Evolutionary conservation across 306 rosid genomes (phyloP).

Genomic region (Cucumis hystrix): DNA sequence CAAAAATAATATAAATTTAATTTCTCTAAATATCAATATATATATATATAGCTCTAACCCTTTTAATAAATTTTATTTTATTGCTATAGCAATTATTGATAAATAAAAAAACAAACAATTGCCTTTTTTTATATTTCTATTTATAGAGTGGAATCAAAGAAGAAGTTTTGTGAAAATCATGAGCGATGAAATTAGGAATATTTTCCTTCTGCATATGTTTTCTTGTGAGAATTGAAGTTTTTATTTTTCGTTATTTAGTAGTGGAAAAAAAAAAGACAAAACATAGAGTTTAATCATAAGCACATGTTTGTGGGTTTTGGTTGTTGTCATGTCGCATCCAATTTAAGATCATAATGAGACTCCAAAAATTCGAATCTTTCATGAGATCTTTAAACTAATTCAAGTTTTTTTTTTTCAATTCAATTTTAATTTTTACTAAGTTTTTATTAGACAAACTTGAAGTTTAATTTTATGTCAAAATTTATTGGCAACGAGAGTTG

Average conservation of each 20-base stretch:
- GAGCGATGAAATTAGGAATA: constrained; percentile 1
- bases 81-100: background rate
- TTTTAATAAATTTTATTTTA: background rate
- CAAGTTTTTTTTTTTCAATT: background rate
- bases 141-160: background rate
- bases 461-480: too few species aligned
- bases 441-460: too few species aligned
- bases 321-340: background rate
- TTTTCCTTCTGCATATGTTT: constrained; percentile 2
- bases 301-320: constrained; percentile 3
- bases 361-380: background rate
- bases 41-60: background rate
- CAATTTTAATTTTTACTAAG: too few species aligned
- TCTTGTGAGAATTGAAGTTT: background rate
- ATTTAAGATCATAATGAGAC: background rate
- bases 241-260: background rate
- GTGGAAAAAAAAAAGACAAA: background rate
- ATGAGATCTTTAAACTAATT: background rate
- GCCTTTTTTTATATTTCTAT: background rate
- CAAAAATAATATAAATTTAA: background rate
- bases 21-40: background rate
- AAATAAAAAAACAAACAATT: background rate
- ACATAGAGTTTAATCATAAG: background rate
- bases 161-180: background rate
- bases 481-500: too few species aligned